Percentiles rank a stretch among this genome's conserved stretches.
phyloP scores from a whole-genome alignment of 306 rosid species.

The Begonia masoniana region DNA sequence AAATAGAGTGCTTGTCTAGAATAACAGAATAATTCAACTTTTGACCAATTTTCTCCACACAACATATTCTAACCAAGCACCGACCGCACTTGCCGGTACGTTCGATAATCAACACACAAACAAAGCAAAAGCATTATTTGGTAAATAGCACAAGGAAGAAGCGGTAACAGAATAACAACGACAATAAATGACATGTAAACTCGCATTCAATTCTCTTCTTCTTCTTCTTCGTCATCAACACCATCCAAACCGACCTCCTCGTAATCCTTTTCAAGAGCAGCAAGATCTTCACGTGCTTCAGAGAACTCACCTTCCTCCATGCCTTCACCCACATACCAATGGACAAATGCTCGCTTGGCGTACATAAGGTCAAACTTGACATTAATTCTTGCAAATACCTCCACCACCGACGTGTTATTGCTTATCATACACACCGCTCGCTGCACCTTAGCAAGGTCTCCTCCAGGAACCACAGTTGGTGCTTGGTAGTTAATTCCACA shows the following conservation, averaged over 20 bases:
- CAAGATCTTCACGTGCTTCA: conserved; percentile 73
- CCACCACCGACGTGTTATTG: conserved; percentile 57
- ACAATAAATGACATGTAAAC: neutral
- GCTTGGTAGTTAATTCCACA: conserved; percentile 75
- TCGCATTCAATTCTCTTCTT: conserved; percentile 2
- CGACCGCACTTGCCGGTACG: too few species aligned
- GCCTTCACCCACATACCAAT: conserved; percentile 79
- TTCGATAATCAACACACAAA: too few species aligned
- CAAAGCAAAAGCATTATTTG: neutral
- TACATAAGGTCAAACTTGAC: conserved; percentile 65
- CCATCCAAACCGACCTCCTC: conserved; percentile 66
- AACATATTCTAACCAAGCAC: too few species aligned
- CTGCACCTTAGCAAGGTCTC: conserved; percentile 62
- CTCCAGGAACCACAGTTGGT: conserved; percentile 64
- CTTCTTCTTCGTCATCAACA: conserved; percentile 32
- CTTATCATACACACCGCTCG: conserved; percentile 74
- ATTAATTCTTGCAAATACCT: conserved; percentile 59
- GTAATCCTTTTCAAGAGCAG: too few species aligned
- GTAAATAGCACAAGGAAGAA: neutral
- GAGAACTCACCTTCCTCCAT: conserved; percentile 89
- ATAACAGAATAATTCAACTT: too few species aligned
- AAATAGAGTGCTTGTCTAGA: too few species aligned
- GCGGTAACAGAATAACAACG: too few species aligned
- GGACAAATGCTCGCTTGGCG: conserved; percentile 65
- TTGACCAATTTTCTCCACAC: neutral